Evolutionary conservation across 352 stramenopile genomes (phyloP).

Genomic region (Aphanomyces cochlioides): DNA sequence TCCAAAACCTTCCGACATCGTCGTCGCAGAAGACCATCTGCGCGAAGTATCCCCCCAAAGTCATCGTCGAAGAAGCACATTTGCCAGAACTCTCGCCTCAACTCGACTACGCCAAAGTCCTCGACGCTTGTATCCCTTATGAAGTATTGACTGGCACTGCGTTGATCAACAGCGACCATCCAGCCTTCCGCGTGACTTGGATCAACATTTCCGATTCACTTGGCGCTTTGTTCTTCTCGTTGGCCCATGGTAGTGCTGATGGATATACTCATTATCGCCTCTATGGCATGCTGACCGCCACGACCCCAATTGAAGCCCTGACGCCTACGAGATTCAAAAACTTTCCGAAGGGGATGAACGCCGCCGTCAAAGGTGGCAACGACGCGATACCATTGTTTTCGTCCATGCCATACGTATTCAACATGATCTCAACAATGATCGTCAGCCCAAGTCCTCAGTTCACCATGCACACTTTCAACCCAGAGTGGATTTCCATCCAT

Average conservation of each 20-base stretch:
- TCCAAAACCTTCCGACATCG: no score
- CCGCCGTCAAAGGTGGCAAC: not conserved
- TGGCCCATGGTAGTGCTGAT: constrained; percentile 2
- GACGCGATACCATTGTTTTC: not conserved
- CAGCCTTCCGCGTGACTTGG: not conserved
- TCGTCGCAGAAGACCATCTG: no score
- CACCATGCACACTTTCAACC: not conserved
- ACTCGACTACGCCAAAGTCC: not conserved
- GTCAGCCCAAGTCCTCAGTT: not conserved
- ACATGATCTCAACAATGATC: not conserved
- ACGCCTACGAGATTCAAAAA: not conserved
- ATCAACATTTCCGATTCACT: not conserved
- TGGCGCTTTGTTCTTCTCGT: not conserved
- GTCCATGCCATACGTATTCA: not conserved
- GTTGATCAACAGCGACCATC: not conserved
- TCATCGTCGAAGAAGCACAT: not conserved
- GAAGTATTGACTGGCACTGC: not conserved
- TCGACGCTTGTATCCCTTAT: not conserved
- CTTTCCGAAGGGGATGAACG: not conserved
- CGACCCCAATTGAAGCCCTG: not conserved
- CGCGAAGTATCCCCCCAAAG: not conserved
- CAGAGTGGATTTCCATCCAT: not conserved
- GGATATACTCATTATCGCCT: constrained; percentile 6
- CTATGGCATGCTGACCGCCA: constrained; percentile 9
- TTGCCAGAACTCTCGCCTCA: not conserved